A percentile compares a stretch with the other conserved stretches of the same genome.
These are phyloP conservation scores for Suillus ampliporus DNA, from an alignment of 768 basidiomycete genomes.

Conservation along the genomic window DNA sequence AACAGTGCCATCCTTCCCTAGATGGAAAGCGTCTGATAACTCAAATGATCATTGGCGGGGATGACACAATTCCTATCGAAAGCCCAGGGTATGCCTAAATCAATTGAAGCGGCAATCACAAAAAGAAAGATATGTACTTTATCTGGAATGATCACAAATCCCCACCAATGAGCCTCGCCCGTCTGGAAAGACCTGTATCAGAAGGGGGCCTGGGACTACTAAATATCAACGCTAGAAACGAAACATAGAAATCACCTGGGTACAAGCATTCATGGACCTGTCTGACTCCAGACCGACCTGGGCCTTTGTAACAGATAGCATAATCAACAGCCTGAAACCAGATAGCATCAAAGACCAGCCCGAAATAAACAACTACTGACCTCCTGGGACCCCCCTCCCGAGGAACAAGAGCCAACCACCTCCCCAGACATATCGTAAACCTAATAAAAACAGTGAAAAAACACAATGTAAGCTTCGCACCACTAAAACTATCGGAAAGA, in stretches of 20 bases:
- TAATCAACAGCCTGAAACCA: neutral
- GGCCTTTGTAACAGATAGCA: neutral
- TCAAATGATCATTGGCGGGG: conserved; percentile 23
- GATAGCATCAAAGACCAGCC: too few species aligned
- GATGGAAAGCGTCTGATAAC: conserved; percentile 19
- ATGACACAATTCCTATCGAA: conserved; percentile 37
- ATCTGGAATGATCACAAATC: conserved; percentile 16
- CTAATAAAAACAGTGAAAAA: conserved; percentile 13
- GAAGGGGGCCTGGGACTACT: conserved; percentile 5
- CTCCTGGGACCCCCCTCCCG: conserved; percentile 5
- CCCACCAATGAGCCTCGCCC: conserved; percentile 2
- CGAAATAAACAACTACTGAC: conserved; percentile 17
- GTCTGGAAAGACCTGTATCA: neutral
- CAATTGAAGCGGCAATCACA: conserved; percentile 16
- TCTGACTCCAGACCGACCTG: neutral
- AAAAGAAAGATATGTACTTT: conserved; percentile 27
- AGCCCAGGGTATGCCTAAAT: conserved; percentile 38
- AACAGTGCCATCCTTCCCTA: conserved; percentile 20
- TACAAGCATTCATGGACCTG: neutral
- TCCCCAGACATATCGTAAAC: neutral
- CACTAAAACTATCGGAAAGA: too few species aligned
- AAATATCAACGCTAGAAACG: conserved; percentile 4
- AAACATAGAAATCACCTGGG: conserved; percentile 9
- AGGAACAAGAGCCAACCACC: neutral
- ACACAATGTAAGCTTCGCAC: neutral